phyloP scores from a whole-genome alignment of 257 asterid species.

The Nicotiana noctiflora region DNA sequence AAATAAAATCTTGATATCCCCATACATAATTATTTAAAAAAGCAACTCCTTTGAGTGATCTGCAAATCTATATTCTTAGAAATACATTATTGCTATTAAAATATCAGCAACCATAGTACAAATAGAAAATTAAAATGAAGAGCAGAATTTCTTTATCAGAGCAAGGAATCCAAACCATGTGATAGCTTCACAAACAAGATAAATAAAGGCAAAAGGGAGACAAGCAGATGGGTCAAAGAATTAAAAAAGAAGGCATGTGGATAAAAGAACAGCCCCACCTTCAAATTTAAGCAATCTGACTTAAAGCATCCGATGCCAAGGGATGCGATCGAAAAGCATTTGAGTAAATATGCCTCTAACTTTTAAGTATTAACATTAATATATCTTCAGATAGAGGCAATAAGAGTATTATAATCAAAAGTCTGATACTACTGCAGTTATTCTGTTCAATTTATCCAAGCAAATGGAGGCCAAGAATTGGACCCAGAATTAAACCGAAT shows the following conservation, averaged over 20 bases:
- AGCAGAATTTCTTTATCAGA: constrained; percentile 16
- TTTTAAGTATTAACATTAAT: not conserved
- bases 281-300: constrained; percentile 28
- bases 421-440: not conserved
- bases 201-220: constrained; percentile 12
- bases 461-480: not conserved
- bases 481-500: not conserved
- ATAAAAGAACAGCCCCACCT: constrained; percentile 31
- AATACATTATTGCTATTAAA: constrained; percentile 1
- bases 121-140: constrained; percentile 8
- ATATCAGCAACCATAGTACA: constrained; percentile 10
- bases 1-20: not conserved
- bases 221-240: constrained; percentile 18
- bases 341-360: constrained; percentile 26
- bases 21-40: not conserved
- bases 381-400: not conserved
- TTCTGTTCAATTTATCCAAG: not conserved
- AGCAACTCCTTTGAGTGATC: not conserved
- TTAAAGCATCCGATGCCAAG: constrained; percentile 18
- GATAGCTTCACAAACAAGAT: constrained; percentile 33
- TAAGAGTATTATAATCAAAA: not conserved
- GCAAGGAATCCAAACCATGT: constrained; percentile 23
- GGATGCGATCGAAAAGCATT: constrained; percentile 17
- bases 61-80: not conserved
- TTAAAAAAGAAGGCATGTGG: constrained; percentile 31